Evolutionary conservation across 2,329 filamentous ascomycete species (phyloP).

Genomic region (Calonectria ilicicola): DNA sequence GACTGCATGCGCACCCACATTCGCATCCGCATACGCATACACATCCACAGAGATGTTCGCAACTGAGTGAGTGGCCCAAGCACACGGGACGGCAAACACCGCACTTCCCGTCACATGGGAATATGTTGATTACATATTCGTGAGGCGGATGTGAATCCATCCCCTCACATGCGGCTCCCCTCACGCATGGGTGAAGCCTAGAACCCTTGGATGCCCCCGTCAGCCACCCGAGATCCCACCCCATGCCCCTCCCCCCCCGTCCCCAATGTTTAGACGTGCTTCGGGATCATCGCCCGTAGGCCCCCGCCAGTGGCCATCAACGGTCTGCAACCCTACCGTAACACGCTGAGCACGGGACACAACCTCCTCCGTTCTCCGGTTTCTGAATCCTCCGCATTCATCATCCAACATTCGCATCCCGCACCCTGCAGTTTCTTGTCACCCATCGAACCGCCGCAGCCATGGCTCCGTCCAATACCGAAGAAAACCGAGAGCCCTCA

Average conservation of each 20-base stretch:
- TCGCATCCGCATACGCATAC: too few relatives aligned
- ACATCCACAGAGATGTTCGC: background rate
- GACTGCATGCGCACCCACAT: background rate
- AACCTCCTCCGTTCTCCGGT: background rate
- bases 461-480: conserved; percentile 15
- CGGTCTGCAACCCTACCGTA: conserved; percentile 1
- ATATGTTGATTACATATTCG: background rate
- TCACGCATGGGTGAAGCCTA: background rate
- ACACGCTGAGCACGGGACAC: background rate
- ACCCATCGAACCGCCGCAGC: conserved; percentile 26
- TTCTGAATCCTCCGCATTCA: conserved; percentile 1
- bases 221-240: conserved; percentile 5
- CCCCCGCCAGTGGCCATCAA: background rate
- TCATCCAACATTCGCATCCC: background rate
- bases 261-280: conserved; percentile 2
- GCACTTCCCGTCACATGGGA: background rate
- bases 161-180: conserved; percentile 1
- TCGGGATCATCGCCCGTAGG: conserved; percentile 7
- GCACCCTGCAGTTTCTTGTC: conserved; percentile 19
- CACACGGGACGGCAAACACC: conserved; percentile 1
- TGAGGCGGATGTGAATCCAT: background rate
- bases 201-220: background rate
- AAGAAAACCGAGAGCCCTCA: conserved; percentile 26
- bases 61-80: background rate
- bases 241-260: background rate